phyloP scores from a whole-genome alignment of 106 monocot genomes.

The Triglochin maritima region DNA sequence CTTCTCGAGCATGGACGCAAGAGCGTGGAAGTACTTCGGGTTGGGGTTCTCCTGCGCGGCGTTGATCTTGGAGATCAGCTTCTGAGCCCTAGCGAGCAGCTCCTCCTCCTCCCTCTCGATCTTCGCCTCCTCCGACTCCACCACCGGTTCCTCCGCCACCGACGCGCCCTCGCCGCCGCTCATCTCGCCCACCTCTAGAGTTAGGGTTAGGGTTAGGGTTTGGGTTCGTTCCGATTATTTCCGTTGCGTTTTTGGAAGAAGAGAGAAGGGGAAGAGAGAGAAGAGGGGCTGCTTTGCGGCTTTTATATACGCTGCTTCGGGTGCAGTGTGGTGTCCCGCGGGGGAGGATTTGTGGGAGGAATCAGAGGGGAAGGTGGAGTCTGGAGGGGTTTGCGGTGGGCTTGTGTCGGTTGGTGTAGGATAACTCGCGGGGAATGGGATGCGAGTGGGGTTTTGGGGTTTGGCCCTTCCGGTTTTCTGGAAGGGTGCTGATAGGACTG shows the following conservation, averaged over 20 bases:
- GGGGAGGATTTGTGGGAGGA: too few relatives aligned
- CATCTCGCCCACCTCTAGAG: constrained; percentile 1
- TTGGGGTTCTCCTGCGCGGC: constrained; percentile 57
- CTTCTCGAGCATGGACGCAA: constrained; percentile 73
- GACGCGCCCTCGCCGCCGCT: constrained; percentile 4
- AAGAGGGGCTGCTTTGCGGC: background rate
- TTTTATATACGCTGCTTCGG: too few relatives aligned
- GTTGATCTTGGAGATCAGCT: constrained; percentile 54
- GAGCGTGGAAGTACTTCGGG: constrained; percentile 69
- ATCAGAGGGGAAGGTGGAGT: too few relatives aligned
- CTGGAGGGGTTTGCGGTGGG: too few relatives aligned
- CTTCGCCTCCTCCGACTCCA: constrained; percentile 22
- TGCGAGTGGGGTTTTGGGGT: too few relatives aligned
- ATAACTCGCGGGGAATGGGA: too few relatives aligned
- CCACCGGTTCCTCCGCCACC: constrained; percentile 7
- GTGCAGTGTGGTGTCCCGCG: too few relatives aligned
- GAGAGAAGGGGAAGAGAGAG: background rate
- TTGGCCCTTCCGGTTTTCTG: too few relatives aligned
- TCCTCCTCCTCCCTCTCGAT: constrained; percentile 29
- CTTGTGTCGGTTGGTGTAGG: too few relatives aligned
- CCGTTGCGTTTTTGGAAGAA: background rate
- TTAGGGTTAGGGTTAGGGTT: background rate
- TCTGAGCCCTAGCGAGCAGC: constrained; percentile 46
- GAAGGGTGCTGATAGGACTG: too few relatives aligned
- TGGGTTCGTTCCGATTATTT: too few relatives aligned